Evolutionary conservation across 2,329 filamentous ascomycete species (phyloP).

Genomic region (Didymellaceae sp.): DNA sequence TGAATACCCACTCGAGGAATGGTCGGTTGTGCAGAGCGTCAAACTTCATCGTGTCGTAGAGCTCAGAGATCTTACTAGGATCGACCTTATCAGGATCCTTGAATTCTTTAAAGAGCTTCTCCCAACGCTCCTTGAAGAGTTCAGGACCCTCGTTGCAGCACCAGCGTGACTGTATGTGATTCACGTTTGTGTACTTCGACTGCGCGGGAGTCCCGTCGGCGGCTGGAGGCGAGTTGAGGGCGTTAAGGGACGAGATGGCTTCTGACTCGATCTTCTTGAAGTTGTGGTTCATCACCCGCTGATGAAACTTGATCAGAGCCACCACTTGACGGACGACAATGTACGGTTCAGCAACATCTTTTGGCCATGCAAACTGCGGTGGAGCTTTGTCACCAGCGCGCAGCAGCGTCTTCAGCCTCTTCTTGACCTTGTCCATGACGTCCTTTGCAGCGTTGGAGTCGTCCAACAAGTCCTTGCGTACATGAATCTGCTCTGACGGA

Average conservation of each 20-base stretch:
- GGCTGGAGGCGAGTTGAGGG: conserved; percentile 33
- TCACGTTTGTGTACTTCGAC: conserved; percentile 46
- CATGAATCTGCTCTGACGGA: conserved; percentile 82
- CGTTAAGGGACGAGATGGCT: conserved; percentile 67
- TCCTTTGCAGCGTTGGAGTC: conserved; percentile 99
- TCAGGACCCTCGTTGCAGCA: conserved; percentile 95
- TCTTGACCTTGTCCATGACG: conserved; percentile 99
- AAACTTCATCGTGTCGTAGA: conserved; percentile 99
- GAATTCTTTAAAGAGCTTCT: conserved; percentile 96
- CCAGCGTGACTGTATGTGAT: conserved; percentile 83
- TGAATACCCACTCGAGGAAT: conserved; percentile 97
- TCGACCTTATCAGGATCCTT: conserved; percentile 97
- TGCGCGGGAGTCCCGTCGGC: conserved; percentile 46
- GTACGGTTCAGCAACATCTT: conserved; percentile 90
- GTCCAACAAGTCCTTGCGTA: conserved; percentile 93
- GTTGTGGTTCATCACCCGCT: conserved; percentile 93
- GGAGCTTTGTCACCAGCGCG: conserved; percentile 93
- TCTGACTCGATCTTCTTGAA: conserved; percentile 77
- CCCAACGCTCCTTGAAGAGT: conserved; percentile 95
- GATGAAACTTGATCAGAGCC: conserved; percentile 96
- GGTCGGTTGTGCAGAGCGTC: conserved; percentile 95
- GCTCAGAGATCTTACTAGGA: conserved; percentile 96
- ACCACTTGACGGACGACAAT: conserved; percentile 91
- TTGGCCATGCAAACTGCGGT: conserved; percentile 96
- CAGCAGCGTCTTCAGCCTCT: conserved; percentile 93